Evolutionary conservation across 2,329 filamentous ascomycete genomes (phyloP).

Genomic region (Gyromitra esculenta): DNA sequence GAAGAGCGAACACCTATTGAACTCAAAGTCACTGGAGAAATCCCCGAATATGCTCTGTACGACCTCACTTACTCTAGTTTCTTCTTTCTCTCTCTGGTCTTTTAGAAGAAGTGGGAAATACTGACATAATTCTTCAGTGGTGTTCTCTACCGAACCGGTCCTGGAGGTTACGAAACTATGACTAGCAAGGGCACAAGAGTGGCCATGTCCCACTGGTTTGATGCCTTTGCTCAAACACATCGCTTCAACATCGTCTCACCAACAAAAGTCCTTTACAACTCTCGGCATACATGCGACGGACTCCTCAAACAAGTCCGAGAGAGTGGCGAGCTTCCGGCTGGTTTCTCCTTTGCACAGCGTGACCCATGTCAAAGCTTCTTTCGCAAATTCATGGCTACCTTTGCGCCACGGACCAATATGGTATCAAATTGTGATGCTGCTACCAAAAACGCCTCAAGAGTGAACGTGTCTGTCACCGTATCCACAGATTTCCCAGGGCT

Average conservation of each 20-base stretch:
- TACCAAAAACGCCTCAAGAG: conserved; percentile 59
- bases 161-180: conserved; percentile 72
- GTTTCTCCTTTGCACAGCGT: conserved; percentile 74
- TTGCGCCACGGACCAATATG: conserved; percentile 60
- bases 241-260: conserved; percentile 73
- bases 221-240: conserved; percentile 77
- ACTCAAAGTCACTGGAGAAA: conserved; percentile 71
- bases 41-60: conserved; percentile 70
- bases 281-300: conserved; percentile 73
- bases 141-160: conserved; percentile 77
- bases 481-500: conserved; percentile 72
- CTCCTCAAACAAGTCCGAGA: conserved; percentile 70
- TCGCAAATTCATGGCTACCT: conserved; percentile 74
- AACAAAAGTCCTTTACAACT: conserved; percentile 73
- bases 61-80: background rate
- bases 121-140: conserved; percentile 65
- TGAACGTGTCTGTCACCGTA: conserved; percentile 74
- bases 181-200: conserved; percentile 69
- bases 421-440: conserved; percentile 18
- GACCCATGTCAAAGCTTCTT: conserved; percentile 81
- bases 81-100: background rate
- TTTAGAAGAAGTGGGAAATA: background rate
- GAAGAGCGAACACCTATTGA: conserved; percentile 73
- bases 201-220: conserved; percentile 79
- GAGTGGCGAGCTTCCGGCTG: conserved; percentile 66